Evolutionary conservation across 345 rosid species (phyloP), one percentile per base, ranked within the genome.

Genomic region (Chamaenerion angustifolium): DNA sequence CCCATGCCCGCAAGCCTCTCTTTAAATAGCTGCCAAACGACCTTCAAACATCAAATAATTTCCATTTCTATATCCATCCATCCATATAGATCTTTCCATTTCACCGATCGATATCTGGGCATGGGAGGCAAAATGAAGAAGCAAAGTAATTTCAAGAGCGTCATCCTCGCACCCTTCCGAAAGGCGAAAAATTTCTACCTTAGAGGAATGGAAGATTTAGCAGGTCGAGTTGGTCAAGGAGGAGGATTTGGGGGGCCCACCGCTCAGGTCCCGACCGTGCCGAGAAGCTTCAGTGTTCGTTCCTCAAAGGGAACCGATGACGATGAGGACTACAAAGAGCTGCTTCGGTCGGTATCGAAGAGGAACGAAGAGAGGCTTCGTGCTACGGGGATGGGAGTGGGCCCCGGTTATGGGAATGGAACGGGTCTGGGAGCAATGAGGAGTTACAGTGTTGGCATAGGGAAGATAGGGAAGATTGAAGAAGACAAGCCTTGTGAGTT

Each of bases 381-480:
- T 14, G 55, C 17, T 8, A 14, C 41, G 21, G 14, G 11, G 14
- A 14, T 50, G 49, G 31, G 4, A 4, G 27, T 17, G 11, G 14
- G 53, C 11, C 46, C 43, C 40, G 12, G 1, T 0, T 8, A 47
- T 11, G 41, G 10, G 15, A 17, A 10, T 3, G 44, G 41, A 1
- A 40, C 14, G 6, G 16, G 42, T 17, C 11, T 11, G 21, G 57
- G 54, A 7, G 37, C 45, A 66, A 43, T 17, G 13, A 69, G 76
- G 69, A 70, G 74, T 45, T 72, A 69, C 14, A 72, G 74, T 49
- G 76, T 78, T 16, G 74, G 71, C 44, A 8, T 78, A 0, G 84
- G 84, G 45, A 69, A 56, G 66, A 67, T 78, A n/a, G 77, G 80
- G 27, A 65, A 64, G 49, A 71, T 72, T 51, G 76, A 78, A 4